phyloP scores from a whole-genome alignment of 495 filamentous ascomycete species.

The Margaritispora aquatica region DNA sequence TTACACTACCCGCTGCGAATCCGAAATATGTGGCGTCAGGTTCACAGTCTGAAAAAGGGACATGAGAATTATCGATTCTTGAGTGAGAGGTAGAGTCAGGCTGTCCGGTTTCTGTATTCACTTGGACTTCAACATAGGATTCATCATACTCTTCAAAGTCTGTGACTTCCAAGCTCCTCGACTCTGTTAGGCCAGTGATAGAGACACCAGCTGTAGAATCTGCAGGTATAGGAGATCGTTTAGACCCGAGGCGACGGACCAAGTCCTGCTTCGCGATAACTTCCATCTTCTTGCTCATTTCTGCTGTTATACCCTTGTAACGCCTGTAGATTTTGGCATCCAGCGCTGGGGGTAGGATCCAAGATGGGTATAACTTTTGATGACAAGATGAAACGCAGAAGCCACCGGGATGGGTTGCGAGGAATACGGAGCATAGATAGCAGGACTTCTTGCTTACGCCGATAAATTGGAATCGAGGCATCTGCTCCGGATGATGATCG shows the following conservation, averaged over 20 bases:
- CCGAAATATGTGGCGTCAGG: background rate
- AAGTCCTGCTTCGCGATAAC: background rate
- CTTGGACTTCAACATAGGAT: background rate
- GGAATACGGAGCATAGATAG: slow-evolving; percentile 16
- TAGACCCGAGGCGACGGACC: background rate
- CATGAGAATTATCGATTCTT: background rate
- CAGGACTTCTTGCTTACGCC: slow-evolving; percentile 23
- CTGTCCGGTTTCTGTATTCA: background rate
- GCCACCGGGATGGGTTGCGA: slow-evolving; percentile 4
- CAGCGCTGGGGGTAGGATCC: slow-evolving; percentile 9
- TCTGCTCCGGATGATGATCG: slow-evolving; percentile 15
- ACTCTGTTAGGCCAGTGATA: slow-evolving; percentile 14
- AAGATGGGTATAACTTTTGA: slow-evolving; percentile 15
- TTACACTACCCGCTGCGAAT: background rate
- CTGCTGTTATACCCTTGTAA: slow-evolving; percentile 1
- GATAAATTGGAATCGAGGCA: slow-evolving; percentile 14
- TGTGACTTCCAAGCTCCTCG: background rate
- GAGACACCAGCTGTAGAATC: slow-evolving; percentile 17
- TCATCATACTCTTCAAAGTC: background rate
- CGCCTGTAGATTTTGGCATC: slow-evolving; percentile 6
- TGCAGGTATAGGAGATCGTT: slow-evolving; percentile 4
- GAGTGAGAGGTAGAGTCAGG: background rate
- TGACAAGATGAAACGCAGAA: slow-evolving; percentile 19
- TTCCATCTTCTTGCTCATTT: slow-evolving; percentile 13
- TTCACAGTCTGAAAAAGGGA: background rate